phyloP scores from a whole-genome alignment of 192 early-diverging fungal genomes.

The Podila horticola region DNA sequence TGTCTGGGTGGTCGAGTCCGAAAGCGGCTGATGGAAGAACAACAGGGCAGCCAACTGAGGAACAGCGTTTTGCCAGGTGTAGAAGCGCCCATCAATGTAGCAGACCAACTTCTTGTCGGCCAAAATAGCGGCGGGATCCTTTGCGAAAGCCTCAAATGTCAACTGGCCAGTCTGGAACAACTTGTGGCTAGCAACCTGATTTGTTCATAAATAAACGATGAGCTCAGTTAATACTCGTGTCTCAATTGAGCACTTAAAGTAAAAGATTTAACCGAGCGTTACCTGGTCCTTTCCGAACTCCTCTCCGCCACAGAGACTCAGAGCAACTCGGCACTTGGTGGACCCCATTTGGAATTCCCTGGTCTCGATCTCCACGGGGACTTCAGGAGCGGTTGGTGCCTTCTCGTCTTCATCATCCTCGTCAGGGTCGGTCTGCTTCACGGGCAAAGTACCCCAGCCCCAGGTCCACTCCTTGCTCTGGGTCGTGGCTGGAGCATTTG shows the following conservation, averaged over 20 bases:
- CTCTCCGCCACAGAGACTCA: conserved; percentile 66
- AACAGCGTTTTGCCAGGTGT: conserved; percentile 66
- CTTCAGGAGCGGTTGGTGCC: conserved; percentile 25
- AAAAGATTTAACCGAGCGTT: neutral
- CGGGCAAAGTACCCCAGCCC: conserved; percentile 79
- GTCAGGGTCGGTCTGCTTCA: conserved; percentile 55
- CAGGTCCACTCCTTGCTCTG: conserved; percentile 70
- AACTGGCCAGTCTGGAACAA: conserved; percentile 26
- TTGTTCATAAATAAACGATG: conserved; percentile 1
- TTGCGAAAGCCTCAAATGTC: conserved; percentile 41
- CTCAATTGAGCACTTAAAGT: too few species aligned
- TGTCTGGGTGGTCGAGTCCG: conserved; percentile 32
- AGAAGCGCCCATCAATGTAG: conserved; percentile 61
- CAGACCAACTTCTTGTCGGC: conserved; percentile 48
- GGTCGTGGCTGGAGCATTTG: conserved; percentile 11
- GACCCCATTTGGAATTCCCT: conserved; percentile 52
- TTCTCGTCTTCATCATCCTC: conserved; percentile 34
- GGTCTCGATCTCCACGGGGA: conserved; percentile 36
- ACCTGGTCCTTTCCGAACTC: conserved; percentile 58
- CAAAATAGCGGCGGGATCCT: conserved; percentile 38
- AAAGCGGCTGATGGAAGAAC: conserved; percentile 66
- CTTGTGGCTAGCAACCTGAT: conserved; percentile 31
- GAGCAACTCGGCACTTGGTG: conserved; percentile 58
- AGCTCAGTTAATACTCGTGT: too few species aligned
- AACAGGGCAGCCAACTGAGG: conserved; percentile 69